These are phyloP conservation scores for Candida glaebosa DNA, from an alignment of 805 yeast species.

Conservation along the genomic window DNA sequence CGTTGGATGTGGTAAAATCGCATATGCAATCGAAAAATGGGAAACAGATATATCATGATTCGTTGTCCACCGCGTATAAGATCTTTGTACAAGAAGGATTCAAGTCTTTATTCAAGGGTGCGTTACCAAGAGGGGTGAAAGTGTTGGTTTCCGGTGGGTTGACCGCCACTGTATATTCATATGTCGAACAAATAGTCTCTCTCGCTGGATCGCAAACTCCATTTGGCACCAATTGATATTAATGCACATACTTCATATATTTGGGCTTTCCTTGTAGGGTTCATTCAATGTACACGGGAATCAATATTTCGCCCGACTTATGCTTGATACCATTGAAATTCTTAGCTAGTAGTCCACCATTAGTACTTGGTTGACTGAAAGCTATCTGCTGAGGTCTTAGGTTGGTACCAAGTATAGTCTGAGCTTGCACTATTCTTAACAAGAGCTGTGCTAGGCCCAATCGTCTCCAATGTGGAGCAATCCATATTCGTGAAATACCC, in stretches of 20 bases:
- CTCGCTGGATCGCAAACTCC: conserved; percentile 31
- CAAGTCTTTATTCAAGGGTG: conserved; percentile 30
- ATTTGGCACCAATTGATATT: conserved; percentile 16
- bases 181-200: conserved; percentile 28
- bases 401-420: conserved; percentile 48
- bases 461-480: conserved; percentile 45
- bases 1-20: conserved; percentile 82
- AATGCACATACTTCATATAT: neutral
- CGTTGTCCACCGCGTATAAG: conserved; percentile 46
- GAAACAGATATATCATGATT: conserved; percentile 53
- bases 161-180: conserved; percentile 36
- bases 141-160: conserved; percentile 40
- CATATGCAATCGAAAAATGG: conserved; percentile 79
- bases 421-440: conserved; percentile 38
- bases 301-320: conserved; percentile 45
- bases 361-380: conserved; percentile 71
- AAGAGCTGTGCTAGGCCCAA: conserved; percentile 47
- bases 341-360: conserved; percentile 59
- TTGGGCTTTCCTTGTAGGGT: neutral
- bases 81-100: conserved; percentile 31
- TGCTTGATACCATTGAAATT: conserved; percentile 55
- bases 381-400: conserved; percentile 47
- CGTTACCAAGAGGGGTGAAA: conserved; percentile 38
- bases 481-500: conserved; percentile 43
- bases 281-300: conserved; percentile 44